A percentile compares a stretch with the other conserved stretches of the same genome.
Evolutionary conservation across 148 eudicot species (phyloP).

Genomic region (Rhododendron molle): DNA sequence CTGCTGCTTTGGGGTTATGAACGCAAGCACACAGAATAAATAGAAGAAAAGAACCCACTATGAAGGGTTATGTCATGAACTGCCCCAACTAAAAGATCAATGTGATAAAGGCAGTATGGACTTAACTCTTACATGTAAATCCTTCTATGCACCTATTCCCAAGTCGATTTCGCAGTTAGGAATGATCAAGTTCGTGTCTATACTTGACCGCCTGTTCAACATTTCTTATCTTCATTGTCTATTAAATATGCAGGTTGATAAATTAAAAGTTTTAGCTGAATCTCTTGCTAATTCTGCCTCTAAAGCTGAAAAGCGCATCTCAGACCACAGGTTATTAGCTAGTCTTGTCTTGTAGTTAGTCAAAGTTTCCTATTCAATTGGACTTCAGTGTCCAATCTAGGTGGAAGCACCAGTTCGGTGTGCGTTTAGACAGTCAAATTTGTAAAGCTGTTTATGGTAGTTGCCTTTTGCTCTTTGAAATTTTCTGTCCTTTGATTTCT

Average conservation of each 20-base stretch:
- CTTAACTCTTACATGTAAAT: not conserved
- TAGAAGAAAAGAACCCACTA: not conserved
- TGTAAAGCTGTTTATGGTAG: not conserved
- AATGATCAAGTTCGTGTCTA: not conserved
- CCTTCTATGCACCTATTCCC: not conserved
- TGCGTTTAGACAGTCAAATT: not conserved
- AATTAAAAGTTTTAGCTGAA: conserved; percentile 31
- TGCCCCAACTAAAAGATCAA: not conserved
- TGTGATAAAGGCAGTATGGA: not conserved
- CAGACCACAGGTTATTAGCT: conserved; percentile 64
- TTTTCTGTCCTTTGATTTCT: not conserved
- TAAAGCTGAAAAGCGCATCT: conserved; percentile 81
- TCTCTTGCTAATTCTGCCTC: conserved; percentile 79
- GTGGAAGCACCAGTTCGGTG: not conserved
- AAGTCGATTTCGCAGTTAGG: not conserved
- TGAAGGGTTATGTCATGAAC: not conserved
- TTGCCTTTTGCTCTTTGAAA: not conserved
- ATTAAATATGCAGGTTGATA: conserved; percentile 62
- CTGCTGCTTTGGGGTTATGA: not conserved
- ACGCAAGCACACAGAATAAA: not conserved
- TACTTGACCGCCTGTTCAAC: not conserved
- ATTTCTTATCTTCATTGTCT: not conserved
- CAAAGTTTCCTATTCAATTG: not conserved
- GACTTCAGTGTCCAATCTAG: not conserved
- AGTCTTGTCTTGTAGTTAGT: not conserved